phyloP scores from a whole-genome alignment of 2,329 filamentous ascomycete genomes.

The Aspergillus thermomutatus region DNA sequence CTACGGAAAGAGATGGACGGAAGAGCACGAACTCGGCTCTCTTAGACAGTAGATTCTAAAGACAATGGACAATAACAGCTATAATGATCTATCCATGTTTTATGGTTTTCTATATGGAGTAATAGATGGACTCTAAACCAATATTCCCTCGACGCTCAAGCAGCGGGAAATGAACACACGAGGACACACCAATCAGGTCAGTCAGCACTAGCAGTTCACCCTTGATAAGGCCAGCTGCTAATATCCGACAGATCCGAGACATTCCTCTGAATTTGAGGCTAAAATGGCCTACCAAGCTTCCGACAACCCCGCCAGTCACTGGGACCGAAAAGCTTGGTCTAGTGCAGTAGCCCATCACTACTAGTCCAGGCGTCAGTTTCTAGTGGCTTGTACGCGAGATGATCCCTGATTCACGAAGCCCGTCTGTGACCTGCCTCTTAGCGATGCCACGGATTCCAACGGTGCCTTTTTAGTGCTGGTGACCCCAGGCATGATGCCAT shows the following conservation, averaged over 20 bases:
- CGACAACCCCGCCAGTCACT: not conserved
- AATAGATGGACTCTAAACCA: not conserved
- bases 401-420: too few species aligned
- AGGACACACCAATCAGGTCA: not conserved
- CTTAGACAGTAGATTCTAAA: not conserved
- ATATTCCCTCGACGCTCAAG: too few species aligned
- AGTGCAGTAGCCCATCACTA: not conserved
- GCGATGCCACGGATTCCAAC: too few species aligned
- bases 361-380: not conserved
- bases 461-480: too few species aligned
- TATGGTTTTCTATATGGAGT: not conserved
- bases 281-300: not conserved
- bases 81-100: not conserved
- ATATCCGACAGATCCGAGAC: not conserved
- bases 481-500: too few species aligned
- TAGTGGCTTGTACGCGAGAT: too few species aligned
- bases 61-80: not conserved
- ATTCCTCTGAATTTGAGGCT: not conserved
- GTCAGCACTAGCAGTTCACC: not conserved
- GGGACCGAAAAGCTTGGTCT: not conserved
- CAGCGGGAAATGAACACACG: not conserved
- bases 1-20: constrained; percentile 6
- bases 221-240: not conserved
- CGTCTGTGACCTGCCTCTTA: too few species aligned
- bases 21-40: not conserved